These are phyloP conservation scores for Melaleuca quinquenervia DNA, from an alignment of 345 rosid genomes.

Conservation along the genomic window DNA sequence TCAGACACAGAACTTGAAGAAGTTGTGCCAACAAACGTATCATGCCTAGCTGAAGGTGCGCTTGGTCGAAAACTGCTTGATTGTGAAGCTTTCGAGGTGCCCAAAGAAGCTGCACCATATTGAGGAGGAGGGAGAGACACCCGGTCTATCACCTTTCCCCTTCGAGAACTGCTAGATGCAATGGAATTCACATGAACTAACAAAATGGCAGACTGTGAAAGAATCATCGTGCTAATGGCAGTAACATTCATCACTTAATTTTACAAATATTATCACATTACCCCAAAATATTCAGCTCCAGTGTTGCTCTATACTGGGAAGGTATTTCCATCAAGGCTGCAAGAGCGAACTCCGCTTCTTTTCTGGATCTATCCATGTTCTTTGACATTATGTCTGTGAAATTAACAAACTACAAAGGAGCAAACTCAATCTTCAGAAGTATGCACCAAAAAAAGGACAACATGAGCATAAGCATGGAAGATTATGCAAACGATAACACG, in stretches of 20 bases:
- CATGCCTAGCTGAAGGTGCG: constrained; percentile 23
- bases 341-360: constrained; percentile 44
- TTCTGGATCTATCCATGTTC: constrained; percentile 19
- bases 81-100: constrained; percentile 21
- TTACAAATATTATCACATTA: neutral
- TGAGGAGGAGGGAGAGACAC: constrained; percentile 53
- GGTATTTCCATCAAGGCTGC: constrained; percentile 47
- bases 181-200: neutral
- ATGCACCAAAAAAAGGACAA: neutral
- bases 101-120: constrained; percentile 15
- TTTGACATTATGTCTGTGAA: constrained; percentile 44
- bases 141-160: constrained; percentile 33
- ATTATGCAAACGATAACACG: neutral
- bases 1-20: constrained; percentile 29
- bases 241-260: neutral
- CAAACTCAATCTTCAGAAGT: neutral
- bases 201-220: neutral
- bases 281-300: constrained; percentile 41
- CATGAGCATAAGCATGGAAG: neutral
- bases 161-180: constrained; percentile 8
- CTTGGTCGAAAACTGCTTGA: constrained; percentile 34
- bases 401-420: constrained; percentile 29
- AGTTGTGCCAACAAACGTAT: constrained; percentile 5
- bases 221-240: neutral
- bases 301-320: constrained; percentile 36